These are phyloP conservation scores for Coprinellus micaceus DNA, from an alignment of 768 basidiomycete genomes.

Conservation along the genomic window DNA sequence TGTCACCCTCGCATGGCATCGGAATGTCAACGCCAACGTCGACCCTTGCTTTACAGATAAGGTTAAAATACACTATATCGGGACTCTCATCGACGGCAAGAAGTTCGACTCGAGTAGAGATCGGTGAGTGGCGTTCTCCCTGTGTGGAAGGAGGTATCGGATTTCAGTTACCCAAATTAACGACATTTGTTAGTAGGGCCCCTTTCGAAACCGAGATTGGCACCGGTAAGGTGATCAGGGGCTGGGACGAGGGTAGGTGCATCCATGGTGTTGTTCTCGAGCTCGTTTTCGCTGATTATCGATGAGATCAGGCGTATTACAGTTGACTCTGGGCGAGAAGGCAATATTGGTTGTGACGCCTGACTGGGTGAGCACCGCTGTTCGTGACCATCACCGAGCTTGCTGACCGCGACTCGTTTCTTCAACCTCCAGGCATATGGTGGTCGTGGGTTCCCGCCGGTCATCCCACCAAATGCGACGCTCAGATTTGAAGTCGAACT, in stretches of 20 bases:
- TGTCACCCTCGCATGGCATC: constrained; percentile 12
- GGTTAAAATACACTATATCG: constrained; percentile 78
- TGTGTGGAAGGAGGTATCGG: constrained; percentile 7
- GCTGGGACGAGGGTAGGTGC: constrained; percentile 83
- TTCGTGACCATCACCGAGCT: not conserved
- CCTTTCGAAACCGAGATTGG: constrained; percentile 76
- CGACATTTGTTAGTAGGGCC: constrained; percentile 32
- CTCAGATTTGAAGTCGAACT: constrained; percentile 85
- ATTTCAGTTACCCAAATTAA: not conserved
- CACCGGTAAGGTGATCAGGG: constrained; percentile 78
- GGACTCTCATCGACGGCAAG: constrained; percentile 49
- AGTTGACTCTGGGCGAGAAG: constrained; percentile 75
- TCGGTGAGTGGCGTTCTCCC: constrained; percentile 44
- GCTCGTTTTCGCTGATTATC: constrained; percentile 16
- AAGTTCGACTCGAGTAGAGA: constrained; percentile 76
- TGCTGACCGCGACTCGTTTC: not conserved
- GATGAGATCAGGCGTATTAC: constrained; percentile 56
- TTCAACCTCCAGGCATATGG: constrained; percentile 59
- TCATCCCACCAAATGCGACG: constrained; percentile 73
- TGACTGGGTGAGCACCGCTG: constrained; percentile 62
- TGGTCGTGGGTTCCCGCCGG: constrained; percentile 66
- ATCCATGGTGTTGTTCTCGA: not conserved
- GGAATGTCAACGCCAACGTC: constrained; percentile 3
- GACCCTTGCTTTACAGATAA: constrained; percentile 43
- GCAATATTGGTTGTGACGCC: constrained; percentile 62